Base-by-base conservation (phyloP, 2,329 filamentous ascomycete species). In the Geoglossum cookeanum region DNA sequence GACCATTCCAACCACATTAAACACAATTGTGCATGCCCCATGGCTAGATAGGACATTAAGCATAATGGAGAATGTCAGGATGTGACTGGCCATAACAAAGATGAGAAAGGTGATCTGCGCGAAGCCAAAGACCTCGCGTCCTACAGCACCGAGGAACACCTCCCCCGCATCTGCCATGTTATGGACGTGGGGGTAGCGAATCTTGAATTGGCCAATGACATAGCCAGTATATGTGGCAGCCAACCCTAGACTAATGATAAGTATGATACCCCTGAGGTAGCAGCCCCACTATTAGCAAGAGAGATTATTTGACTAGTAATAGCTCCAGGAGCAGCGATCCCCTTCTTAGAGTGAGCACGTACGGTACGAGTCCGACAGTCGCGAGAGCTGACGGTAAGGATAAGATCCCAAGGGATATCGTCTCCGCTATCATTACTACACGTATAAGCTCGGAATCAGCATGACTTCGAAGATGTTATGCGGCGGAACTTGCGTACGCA, bases 71-170 rank as follows among this genome's bases (percentile, higher is more conserved):
- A 85, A 85, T 0, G 82, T 85, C 60, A 87, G 70, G 55, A 84
- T 73, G 68, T 88, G 85, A n/a, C 81, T 84, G 37, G 78, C 81
- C 68, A 84, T 81, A 62, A 85, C 76, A 69, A 87, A 85, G 57
- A 83, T 70, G 44, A 87, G 71, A 67, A 85, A 79, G 17, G 86
- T 68, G 8, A 77, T 70, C 62, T 84, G 81, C 61, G 77, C 80
- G 60, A 72, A 68, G 29, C 80, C 81, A 49, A 85, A 70, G 35
- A 87, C 61, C 65, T 84, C 79, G 60, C 80, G 77, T 1, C 80
- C 81, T 44, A 78, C 70, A 17, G 68, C 70, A 7, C 84, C 84
- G 58, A 74, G 72, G 55, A 87, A 71, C 53, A 86, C 71, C 49
- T 75, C 71, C 1, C 81, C 83, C 13, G 80, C 83, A 63, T 87